phyloP scores from a whole-genome alignment of 345 rosid genomes.

The Atalantia buxifolia region DNA sequence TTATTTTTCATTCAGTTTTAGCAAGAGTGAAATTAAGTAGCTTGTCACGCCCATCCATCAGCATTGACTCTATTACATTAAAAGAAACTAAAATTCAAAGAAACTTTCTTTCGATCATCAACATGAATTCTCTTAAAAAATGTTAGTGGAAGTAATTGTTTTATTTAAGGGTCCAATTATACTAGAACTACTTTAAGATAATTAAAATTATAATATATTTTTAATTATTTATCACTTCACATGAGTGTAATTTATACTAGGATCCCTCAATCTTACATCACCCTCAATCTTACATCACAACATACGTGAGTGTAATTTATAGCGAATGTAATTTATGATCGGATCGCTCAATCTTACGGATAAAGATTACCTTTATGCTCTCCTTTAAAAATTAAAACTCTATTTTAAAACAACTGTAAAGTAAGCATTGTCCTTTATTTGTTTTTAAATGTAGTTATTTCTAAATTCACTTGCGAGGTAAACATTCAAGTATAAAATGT shows the following conservation, averaged over 20 bases:
- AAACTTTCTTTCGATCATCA: neutral
- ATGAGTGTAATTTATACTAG: rapidly evolving
- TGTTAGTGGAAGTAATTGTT: neutral
- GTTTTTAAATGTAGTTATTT: neutral
- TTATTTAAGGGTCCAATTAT: rapidly evolving
- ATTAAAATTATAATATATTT: no score
- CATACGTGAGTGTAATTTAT: no score
- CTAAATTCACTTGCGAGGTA: no score
- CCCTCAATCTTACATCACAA: no score
- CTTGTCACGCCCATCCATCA: neutral
- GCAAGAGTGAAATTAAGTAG: neutral
- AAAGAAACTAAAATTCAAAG: neutral
- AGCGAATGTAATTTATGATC: no score
- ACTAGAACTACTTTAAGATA: no score
- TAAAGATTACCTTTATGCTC: no score
- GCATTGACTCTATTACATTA: neutral
- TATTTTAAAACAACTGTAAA: rapidly evolving
- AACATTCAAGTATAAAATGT: neutral
- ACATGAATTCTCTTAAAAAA: neutral
- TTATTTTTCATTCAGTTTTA: neutral
- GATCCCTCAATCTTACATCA: no score
- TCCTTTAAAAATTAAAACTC: no score
- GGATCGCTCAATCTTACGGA: no score
- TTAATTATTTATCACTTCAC: no score
- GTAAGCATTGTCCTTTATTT: neutral